Percentiles rank a stretch among this genome's conserved stretches.
phyloP scores from a whole-genome alignment of 164 flowering plant genomes.

The grape (Vitis vinifera) region ASM3070453v1 NC_081818.1:8861001-8861500 shows the following conservation, averaged over 20 bases:
- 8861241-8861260: slow-evolving; percentile 19
- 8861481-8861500: too few relatives aligned
- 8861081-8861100: slow-evolving; percentile 39
- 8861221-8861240: slow-evolving; percentile 50
- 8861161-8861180: slow-evolving; percentile 6
- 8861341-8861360: slow-evolving; percentile 6
- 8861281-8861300: not conserved
- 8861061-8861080: slow-evolving; percentile 31
- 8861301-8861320: slow-evolving; percentile 6
- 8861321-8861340: slow-evolving; percentile 1
- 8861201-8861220: slow-evolving; percentile 56
- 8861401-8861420: slow-evolving; percentile 8
- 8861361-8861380: slow-evolving; percentile 19
- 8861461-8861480: not conserved
- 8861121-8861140: not conserved
- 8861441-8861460: too few relatives aligned
- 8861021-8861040: slow-evolving; percentile 27
- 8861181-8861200: slow-evolving; percentile 41
- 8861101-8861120: not conserved
- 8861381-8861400: slow-evolving; percentile 2
- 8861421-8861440: slow-evolving; percentile 2
- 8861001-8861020: slow-evolving; percentile 47
- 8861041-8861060: slow-evolving; percentile 49
- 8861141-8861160: slow-evolving; percentile 1
- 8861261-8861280: not conserved